Conservation (phyloP, 129 eudicot genomes). For the Ambrosia artemisiifolia region DNA sequence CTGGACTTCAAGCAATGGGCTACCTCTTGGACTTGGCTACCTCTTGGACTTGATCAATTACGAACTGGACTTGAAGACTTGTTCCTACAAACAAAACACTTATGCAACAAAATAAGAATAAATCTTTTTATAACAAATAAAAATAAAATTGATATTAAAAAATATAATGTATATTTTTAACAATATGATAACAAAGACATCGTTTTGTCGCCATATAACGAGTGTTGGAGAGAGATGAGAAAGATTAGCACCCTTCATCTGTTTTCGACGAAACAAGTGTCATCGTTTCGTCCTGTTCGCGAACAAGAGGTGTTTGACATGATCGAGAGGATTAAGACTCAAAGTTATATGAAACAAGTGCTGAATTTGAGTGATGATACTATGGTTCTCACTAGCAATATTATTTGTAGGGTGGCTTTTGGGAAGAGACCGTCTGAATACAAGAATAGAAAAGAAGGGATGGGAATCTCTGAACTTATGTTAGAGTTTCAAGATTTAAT, state of each 20-base stretch:
- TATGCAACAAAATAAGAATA: no score
- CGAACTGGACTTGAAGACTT: no score
- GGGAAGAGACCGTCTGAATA: slow-evolving; percentile 4
- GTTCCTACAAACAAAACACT: no score
- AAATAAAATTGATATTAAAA: no score
- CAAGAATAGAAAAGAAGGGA: not conserved
- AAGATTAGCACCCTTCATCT: slow-evolving; percentile 27
- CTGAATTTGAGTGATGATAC: slow-evolving; percentile 12
- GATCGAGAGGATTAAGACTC: slow-evolving; percentile 5
- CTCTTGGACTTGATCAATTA: no score
- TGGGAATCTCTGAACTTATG: slow-evolving; percentile 18
- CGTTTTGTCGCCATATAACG: slow-evolving; percentile 20
- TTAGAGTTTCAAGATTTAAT: slow-evolving; percentile 20
- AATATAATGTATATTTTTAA: no score
- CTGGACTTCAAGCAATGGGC: no score
- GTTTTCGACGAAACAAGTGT: slow-evolving; percentile 22
- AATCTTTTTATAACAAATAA: no score
- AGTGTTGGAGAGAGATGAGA: slow-evolving; percentile 30
- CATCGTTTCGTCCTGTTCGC: slow-evolving; percentile 23
- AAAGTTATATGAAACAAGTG: not conserved
- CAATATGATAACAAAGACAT: slow-evolving; percentile 22
- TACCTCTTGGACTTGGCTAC: no score
- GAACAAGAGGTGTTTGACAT: not conserved
- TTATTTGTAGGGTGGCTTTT: not conserved
- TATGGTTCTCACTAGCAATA: slow-evolving; percentile 25